Conservation (phyloP, 805 yeast genomes). For the Saccharomycopsis babjevae region DNA sequence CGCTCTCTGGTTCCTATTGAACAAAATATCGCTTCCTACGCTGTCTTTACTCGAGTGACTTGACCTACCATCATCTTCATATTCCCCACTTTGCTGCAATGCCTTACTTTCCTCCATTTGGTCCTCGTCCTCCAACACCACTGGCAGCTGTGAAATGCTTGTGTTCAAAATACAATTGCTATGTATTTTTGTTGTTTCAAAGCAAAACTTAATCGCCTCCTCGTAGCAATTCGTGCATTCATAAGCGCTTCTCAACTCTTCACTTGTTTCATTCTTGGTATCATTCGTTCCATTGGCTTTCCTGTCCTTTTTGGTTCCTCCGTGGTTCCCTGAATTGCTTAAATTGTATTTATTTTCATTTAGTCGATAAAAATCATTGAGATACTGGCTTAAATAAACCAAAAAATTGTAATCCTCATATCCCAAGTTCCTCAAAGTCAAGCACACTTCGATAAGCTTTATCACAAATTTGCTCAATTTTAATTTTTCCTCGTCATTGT, state of each 20-base stretch:
- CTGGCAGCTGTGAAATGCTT: slow-evolving; percentile 2
- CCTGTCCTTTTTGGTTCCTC: slow-evolving; percentile 22
- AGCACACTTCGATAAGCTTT: slow-evolving; percentile 60
- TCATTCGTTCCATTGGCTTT: neutral
- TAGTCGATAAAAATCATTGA: slow-evolving; percentile 68
- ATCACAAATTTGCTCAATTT: slow-evolving; percentile 71
- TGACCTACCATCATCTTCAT: neutral
- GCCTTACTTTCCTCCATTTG: slow-evolving; percentile 16
- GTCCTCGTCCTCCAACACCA: slow-evolving; percentile 6
- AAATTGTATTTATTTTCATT: slow-evolving; percentile 85
- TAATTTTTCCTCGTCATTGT: slow-evolving; percentile 43
- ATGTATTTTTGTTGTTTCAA: slow-evolving; percentile 12
- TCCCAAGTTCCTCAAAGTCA: slow-evolving; percentile 68
- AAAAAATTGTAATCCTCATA: slow-evolving; percentile 76
- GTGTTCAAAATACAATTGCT: neutral
- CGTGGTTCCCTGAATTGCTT: slow-evolving; percentile 79
- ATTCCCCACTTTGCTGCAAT: neutral
- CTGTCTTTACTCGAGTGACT: neutral
- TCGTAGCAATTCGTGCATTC: slow-evolving; percentile 1
- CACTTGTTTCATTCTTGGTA: neutral
- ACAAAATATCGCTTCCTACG: neutral
- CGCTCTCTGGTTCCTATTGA: neutral
- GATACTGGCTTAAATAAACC: slow-evolving; percentile 64
- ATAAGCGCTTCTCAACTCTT: neutral
- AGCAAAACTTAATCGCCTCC: slow-evolving; percentile 14